Evolutionary conservation across 1,284 basidiomycete species (phyloP).

Genomic region (Hymenochaete sp.): DNA sequence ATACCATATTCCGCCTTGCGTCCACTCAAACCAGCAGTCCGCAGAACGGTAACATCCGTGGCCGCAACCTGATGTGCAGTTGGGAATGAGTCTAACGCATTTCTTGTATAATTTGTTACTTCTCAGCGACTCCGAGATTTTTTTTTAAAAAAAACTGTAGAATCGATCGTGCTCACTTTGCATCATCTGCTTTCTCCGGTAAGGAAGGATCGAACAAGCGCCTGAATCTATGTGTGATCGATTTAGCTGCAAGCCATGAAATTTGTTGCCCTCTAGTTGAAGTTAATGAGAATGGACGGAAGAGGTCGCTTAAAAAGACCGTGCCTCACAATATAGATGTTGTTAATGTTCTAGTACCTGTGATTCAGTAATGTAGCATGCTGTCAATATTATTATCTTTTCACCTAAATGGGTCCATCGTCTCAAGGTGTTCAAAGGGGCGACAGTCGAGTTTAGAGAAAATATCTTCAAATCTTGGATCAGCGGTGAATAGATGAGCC

Average conservation of each 20-base stretch:
- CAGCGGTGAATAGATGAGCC: slow-evolving; percentile 57
- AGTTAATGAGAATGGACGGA: neutral
- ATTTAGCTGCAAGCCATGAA: slow-evolving; percentile 81
- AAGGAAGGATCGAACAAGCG: slow-evolving; percentile 65
- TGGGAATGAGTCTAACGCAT: slow-evolving; percentile 43
- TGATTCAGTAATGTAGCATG: neutral
- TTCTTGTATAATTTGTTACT: slow-evolving; percentile 20
- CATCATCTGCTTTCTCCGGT: slow-evolving; percentile 53
- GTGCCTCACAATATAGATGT: slow-evolving; percentile 44
- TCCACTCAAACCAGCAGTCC: slow-evolving; percentile 65
- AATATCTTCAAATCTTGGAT: slow-evolving; percentile 63
- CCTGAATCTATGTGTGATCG: slow-evolving; percentile 79
- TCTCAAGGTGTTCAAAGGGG: slow-evolving; percentile 66
- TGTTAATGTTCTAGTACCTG: slow-evolving; percentile 38
- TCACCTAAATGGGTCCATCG: slow-evolving; percentile 68
- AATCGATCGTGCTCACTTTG: slow-evolving; percentile 25
- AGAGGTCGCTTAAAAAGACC: neutral
- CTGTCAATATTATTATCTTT: slow-evolving; percentile 12
- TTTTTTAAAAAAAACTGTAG: too few species aligned
- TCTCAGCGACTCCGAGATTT: too few species aligned
- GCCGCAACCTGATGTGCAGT: slow-evolving; percentile 57
- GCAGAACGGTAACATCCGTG: slow-evolving; percentile 49
- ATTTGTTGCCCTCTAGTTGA: slow-evolving; percentile 73
- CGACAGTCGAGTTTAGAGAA: slow-evolving; percentile 60
- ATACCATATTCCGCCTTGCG: slow-evolving; percentile 82